Evolutionary conservation across 1,139 yeast species (phyloP).

Genomic region (Pichia terricola): DNA sequence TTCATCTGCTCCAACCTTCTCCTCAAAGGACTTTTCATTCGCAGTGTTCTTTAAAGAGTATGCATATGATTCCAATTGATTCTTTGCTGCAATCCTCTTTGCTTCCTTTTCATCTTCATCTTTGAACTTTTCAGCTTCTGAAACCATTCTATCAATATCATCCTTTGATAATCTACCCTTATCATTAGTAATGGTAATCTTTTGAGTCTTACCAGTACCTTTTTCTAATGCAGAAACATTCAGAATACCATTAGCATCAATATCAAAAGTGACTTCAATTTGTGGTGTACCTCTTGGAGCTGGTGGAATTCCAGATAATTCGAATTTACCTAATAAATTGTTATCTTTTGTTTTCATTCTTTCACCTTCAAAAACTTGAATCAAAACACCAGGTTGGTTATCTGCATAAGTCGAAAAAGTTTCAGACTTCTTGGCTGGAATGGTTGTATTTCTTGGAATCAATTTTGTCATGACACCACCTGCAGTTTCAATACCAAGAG

Average conservation of each 20-base stretch:
- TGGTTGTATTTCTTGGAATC: conserved; percentile 98
- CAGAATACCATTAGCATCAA: conserved; percentile 98
- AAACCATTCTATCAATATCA: conserved; percentile 95
- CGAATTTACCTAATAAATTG: conserved; percentile 98
- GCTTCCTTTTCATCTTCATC: conserved; percentile 96
- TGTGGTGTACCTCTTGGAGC: conserved; percentile 99
- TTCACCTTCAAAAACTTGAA: conserved; percentile 99
- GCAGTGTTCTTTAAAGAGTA: conserved; percentile 91
- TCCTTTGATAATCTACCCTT: conserved; percentile 96
- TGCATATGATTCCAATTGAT: conserved; percentile 95
- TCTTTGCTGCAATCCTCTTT: conserved; percentile 97
- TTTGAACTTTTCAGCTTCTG: conserved; percentile 97
- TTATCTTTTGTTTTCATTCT: conserved; percentile 98
- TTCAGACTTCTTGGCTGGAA: conserved; percentile 97
- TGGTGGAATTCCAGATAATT: conserved; percentile 96
- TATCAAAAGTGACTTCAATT: conserved; percentile 96
- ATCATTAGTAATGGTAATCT: conserved; percentile 98
- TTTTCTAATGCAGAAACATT: conserved; percentile 98
- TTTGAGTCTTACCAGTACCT: conserved; percentile 97
- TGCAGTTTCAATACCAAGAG: conserved; percentile 98
- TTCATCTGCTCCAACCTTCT: conserved; percentile 34
- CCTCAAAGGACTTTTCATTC: conserved; percentile 49
- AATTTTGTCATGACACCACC: conserved; percentile 97
- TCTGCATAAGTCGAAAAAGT: conserved; percentile 98
- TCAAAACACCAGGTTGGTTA: conserved; percentile 97